Percentiles rank a stretch among this genome's conserved stretches.
phyloP scores from a whole-genome alignment of 169 alveolate genomes.

The Eimeria falciformis region DNA sequence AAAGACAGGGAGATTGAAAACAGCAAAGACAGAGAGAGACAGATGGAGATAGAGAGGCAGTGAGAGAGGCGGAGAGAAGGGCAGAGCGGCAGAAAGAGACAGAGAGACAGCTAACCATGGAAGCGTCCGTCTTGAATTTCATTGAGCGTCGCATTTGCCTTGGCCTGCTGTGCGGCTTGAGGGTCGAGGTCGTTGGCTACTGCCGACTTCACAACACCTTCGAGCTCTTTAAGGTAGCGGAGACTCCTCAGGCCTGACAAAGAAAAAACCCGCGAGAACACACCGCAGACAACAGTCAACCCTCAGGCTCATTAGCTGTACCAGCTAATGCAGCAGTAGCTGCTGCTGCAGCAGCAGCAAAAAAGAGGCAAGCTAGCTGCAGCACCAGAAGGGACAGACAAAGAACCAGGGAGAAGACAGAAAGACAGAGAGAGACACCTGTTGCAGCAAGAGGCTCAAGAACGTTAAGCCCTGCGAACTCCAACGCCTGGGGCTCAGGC shows the following conservation, averaged over 20 bases:
- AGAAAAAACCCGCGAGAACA: no score
- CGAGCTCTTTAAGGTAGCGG: slow-evolving; percentile 90
- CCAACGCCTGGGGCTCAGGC: slow-evolving; percentile 47
- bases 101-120: slow-evolving; percentile 72
- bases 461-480: slow-evolving; percentile 76
- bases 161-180: slow-evolving; percentile 89
- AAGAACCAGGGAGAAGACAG: not conserved
- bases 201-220: slow-evolving; percentile 79
- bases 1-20: no score
- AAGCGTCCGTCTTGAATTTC: slow-evolving; percentile 79
- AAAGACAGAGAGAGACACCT: slow-evolving; percentile 5
- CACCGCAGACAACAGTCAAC: no score
- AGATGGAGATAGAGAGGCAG: no score
- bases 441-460: slow-evolving; percentile 79
- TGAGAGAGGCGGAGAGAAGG: no score
- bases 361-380: not conserved
- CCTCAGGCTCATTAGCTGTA: no score
- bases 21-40: no score
- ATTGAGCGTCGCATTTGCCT: slow-evolving; percentile 87
- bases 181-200: slow-evolving; percentile 93
- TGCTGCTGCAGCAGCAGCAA: not conserved
- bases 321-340: not conserved
- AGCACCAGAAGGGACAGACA: not conserved
- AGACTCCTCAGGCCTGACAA: slow-evolving; percentile 91
- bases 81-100: not conserved